Base-by-base conservation (phyloP, 768 basidiomycete species). In the Trametes villosa region DNA sequence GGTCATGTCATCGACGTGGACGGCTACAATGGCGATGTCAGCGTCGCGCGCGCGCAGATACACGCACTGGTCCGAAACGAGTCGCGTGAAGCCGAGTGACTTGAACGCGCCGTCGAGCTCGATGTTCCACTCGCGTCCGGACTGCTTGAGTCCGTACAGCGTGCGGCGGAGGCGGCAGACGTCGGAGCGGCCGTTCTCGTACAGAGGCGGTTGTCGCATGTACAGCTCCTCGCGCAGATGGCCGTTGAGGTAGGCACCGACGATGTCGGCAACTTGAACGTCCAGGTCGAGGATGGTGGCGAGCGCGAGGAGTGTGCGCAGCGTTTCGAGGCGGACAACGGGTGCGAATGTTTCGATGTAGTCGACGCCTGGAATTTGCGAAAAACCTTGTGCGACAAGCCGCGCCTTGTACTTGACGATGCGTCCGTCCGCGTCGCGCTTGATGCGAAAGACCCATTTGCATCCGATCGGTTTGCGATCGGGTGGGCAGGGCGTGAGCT, bases 401-500 rank as follows among this genome's bases (percentile, higher is more conserved):
- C 76, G 52, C 0, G 77, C 80, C 64, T 82, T 82, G 74, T 77
- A 76, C 8, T 70, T 64, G 2, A 64, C 54, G 27, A 81, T 68
- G 0, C 65, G 49, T 13, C 80, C 78, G 0, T 64, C 40, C 1
- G 69, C 61, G 56, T 80, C 76, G 33, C 67, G 53, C 64, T 85
- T 84, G 30, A 71, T 60, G 17, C 63, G 63, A 62, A 75, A 83
- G 5, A 83, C 78, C 78, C 78, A 82, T 20, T 74, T 71, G 17
- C 65, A 69, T 1, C 72, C 66, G 9, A 82, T 66, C 17, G 76
- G 41, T 17, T 76, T 77, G 8, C 52, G 48, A 1, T 65, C 70
- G 0, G 55, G 36, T 0, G 78, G 78, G 17, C 62, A 26, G 0
- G 60, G 31, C 15, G 12, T n/a, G 1, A 74, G 42, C 15, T 42